These are phyloP conservation scores for Vitis labrusca DNA, from an alignment of 164 flowering plant species.

Conservation along the genomic window DNA sequence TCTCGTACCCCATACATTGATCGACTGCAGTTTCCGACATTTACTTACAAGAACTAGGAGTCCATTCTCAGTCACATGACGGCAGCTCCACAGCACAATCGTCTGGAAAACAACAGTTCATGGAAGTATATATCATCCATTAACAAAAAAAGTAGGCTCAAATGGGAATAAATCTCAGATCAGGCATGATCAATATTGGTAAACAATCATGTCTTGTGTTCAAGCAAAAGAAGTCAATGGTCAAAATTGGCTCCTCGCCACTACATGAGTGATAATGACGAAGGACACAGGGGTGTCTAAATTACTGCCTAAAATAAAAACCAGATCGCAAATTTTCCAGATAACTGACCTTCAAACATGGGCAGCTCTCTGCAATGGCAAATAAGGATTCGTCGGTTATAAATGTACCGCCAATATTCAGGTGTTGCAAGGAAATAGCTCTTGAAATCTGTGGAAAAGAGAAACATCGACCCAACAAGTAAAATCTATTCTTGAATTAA, in stretches of 20 bases:
- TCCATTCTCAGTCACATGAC: slow-evolving; percentile 84
- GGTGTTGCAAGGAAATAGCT: slow-evolving; percentile 68
- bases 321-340: background rate
- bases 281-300: too few relatives aligned
- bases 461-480: background rate
- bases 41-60: slow-evolving; percentile 69
- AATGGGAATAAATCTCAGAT: too few relatives aligned
- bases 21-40: slow-evolving; percentile 70
- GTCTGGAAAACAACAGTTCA: slow-evolving; percentile 38
- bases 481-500: too few relatives aligned
- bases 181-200: too few relatives aligned
- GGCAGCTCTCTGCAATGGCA: slow-evolving; percentile 78
- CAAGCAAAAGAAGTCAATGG: too few relatives aligned
- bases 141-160: too few relatives aligned
- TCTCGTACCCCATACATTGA: slow-evolving; percentile 86
- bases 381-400: slow-evolving; percentile 82
- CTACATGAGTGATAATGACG: too few relatives aligned
- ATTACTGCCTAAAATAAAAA: background rate
- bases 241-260: too few relatives aligned
- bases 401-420: slow-evolving; percentile 93
- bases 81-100: slow-evolving; percentile 89
- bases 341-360: slow-evolving; percentile 61
- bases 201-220: too few relatives aligned
- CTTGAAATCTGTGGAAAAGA: slow-evolving; percentile 59
- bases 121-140: too few relatives aligned